phyloP scores from a whole-genome alignment of 2,329 filamentous ascomycete species.

The Kalaharituber pfeilii region DNA sequence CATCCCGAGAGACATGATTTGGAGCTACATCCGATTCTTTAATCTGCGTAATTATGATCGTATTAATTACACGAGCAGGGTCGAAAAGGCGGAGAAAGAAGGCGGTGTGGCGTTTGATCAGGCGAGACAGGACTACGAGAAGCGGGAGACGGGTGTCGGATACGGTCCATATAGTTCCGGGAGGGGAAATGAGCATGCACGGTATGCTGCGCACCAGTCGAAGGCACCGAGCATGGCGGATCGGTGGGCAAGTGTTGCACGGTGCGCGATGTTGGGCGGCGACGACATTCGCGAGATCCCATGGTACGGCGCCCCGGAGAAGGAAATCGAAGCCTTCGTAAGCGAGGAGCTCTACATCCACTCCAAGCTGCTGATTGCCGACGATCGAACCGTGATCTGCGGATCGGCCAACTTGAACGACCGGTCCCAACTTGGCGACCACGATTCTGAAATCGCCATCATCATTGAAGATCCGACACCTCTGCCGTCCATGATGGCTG shows the following conservation, averaged over 20 bases:
- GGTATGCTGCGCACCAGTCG: conserved; percentile 48
- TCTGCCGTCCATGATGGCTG: conserved; percentile 56
- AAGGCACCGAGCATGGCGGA: conserved; percentile 36
- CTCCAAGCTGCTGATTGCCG: conserved; percentile 60
- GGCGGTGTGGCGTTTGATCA: conserved; percentile 52
- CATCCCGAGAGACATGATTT: conserved; percentile 37
- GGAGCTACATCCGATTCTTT: conserved; percentile 59
- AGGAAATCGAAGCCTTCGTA: conserved; percentile 44
- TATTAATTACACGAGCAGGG: conserved; percentile 50
- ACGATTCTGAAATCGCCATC: conserved; percentile 82
- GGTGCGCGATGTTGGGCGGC: conserved; percentile 69
- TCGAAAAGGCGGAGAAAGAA: conserved; percentile 42
- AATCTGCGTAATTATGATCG: conserved; percentile 73
- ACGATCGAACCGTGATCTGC: conserved; percentile 66
- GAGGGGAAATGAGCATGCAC: conserved; percentile 37
- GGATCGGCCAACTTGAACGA: conserved; percentile 57
- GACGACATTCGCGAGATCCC: conserved; percentile 45
- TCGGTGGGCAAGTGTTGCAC: conserved; percentile 58
- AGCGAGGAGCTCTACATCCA: conserved; percentile 46
- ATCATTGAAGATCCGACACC: conserved; percentile 62
- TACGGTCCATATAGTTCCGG: conserved; percentile 24
- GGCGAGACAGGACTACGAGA: conserved; percentile 37
- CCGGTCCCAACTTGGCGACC: conserved; percentile 59
- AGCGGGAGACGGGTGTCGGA: conserved; percentile 33
- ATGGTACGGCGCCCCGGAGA: conserved; percentile 38